phyloP scores from a whole-genome alignment of 1,284 basidiomycete genomes.

The Leccinum subrobustum region DNA sequence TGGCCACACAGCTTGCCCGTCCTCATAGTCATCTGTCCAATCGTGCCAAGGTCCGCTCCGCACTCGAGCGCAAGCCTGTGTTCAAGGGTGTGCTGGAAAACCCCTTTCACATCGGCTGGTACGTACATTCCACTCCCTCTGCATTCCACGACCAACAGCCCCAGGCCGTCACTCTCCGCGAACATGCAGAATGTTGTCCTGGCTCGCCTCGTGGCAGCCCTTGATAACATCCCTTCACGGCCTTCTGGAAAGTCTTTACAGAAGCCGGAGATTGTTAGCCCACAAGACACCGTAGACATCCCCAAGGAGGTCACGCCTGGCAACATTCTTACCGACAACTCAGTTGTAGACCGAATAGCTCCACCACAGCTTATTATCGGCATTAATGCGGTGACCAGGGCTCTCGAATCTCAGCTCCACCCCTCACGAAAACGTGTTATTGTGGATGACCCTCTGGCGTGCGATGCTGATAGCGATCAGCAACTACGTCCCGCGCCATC shows the following conservation, averaged over 20 bases:
- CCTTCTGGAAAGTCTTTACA: conserved; percentile 6
- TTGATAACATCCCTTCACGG: conserved; percentile 35
- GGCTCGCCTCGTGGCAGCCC: conserved; percentile 44
- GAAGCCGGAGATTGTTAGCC: neutral
- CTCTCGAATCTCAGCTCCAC: conserved; percentile 62
- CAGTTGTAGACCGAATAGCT: neutral
- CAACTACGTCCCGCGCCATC: conserved; percentile 3
- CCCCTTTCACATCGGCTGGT: conserved; percentile 74
- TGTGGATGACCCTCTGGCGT: conserved; percentile 8
- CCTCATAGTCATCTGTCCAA: conserved; percentile 58
- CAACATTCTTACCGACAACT: neutral
- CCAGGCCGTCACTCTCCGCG: conserved; percentile 63
- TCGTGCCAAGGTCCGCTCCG: conserved; percentile 49
- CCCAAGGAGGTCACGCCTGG: conserved; percentile 7
- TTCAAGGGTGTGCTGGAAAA: conserved; percentile 71
- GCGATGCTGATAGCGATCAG: conserved; percentile 20
- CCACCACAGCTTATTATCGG: conserved; percentile 59
- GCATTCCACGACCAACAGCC: conserved; percentile 5
- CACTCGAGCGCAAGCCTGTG: conserved; percentile 48
- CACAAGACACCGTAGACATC: neutral
- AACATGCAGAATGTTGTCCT: conserved; percentile 63
- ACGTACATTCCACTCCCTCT: conserved; percentile 7
- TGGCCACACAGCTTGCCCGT: conserved; percentile 47
- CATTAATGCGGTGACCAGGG: conserved; percentile 80
- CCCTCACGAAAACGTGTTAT: conserved; percentile 31